phyloP scores from a whole-genome alignment of 257 asterid species.

The Solanum chaucha region DNA sequence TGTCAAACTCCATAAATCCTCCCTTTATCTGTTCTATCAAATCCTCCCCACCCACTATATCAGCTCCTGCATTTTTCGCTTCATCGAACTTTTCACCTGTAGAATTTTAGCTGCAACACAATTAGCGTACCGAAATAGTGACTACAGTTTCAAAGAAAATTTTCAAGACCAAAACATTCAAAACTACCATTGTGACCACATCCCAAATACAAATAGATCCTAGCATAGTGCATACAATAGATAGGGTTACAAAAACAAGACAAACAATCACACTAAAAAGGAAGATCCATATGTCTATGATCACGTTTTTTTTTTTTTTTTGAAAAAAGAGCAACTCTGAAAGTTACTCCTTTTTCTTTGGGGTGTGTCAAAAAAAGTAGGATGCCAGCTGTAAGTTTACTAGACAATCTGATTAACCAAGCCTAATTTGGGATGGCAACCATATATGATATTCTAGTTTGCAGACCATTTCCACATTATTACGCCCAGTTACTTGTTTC shows the following conservation, averaged over 20 bases:
- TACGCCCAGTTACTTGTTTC: not conserved
- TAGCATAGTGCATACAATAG: not conserved
- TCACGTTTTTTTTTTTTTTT: not conserved
- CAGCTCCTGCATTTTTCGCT: conserved; percentile 98
- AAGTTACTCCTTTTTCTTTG: not conserved
- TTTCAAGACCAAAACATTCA: not conserved
- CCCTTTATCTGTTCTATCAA: conserved; percentile 80
- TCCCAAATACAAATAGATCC: not conserved
- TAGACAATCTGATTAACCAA: not conserved
- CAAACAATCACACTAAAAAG: not conserved
- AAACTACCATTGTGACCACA: not conserved
- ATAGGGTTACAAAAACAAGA: not conserved
- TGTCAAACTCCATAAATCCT: conserved; percentile 95
- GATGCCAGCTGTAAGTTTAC: not conserved
- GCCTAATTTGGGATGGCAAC: not conserved
- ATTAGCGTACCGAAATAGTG: conserved; percentile 9
- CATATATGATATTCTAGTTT: not conserved
- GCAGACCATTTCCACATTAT: not conserved
- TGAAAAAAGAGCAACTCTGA: not conserved
- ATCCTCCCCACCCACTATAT: conserved; percentile 96
- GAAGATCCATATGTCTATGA: not conserved
- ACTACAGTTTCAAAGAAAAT: not conserved
- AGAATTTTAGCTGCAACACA: conserved; percentile 14
- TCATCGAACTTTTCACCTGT: conserved; percentile 94
- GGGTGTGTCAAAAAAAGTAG: not conserved